phyloP scores from a whole-genome alignment of 192 early-diverging fungal genomes.

The Allomyces macrogynus region DNA sequence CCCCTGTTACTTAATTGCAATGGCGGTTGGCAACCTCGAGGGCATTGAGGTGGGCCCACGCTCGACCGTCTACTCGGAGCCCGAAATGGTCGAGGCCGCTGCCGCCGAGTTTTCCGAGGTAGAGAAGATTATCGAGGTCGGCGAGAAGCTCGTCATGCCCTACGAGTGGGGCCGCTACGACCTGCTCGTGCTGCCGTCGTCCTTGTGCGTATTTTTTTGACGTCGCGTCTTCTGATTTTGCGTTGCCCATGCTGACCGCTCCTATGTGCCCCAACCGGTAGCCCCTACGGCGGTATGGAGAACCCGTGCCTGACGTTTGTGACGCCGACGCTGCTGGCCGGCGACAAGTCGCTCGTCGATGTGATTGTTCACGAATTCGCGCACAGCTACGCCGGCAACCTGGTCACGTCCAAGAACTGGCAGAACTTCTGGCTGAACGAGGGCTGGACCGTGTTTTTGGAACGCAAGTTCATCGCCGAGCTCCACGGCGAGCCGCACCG shows the following conservation, averaged over 20 bases:
- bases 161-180: constrained; percentile 96
- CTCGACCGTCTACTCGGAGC: constrained; percentile 91
- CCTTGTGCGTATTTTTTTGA: constrained; percentile 51
- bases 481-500: constrained; percentile 53
- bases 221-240: no score
- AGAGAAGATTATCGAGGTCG: constrained; percentile 29
- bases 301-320: constrained; percentile 98
- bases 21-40: constrained; percentile 76
- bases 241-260: no score
- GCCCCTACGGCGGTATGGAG: constrained; percentile 59
- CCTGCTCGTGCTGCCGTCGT: constrained; percentile 68
- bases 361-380: constrained; percentile 89
- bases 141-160: constrained; percentile 32
- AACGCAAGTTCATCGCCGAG: constrained; percentile 70
- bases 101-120: constrained; percentile 81
- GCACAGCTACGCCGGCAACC: constrained; percentile 78
- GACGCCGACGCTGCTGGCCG: constrained; percentile 85
- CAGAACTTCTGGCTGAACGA: constrained; percentile 77
- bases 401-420: constrained; percentile 68
- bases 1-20: constrained; percentile 85
- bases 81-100: constrained; percentile 62
- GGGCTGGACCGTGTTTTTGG: constrained; percentile 83
- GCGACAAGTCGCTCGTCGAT: constrained; percentile 80
- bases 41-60: constrained; percentile 70
- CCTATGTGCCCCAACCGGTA: no score